Percentiles rank a stretch among this genome's conserved stretches.
Conservation (phyloP, 148 eudicot species). For the Nyssa sinensis region DNA sequence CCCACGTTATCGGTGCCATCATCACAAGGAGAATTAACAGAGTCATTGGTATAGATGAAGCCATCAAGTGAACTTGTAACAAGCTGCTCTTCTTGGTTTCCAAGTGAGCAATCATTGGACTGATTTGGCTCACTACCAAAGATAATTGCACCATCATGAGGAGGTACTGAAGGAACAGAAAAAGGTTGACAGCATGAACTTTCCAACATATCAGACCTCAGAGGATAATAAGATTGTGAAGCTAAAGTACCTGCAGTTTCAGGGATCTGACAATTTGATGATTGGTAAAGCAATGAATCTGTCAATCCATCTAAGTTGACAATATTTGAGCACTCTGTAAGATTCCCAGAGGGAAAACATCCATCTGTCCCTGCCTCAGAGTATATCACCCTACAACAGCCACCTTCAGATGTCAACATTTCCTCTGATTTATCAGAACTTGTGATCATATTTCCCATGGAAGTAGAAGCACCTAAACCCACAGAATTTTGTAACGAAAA, state of each 20-base stretch:
- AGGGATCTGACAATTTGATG: constrained; percentile 42
- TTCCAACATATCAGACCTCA: constrained; percentile 30
- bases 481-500: constrained; percentile 28
- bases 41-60: constrained; percentile 24
- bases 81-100: constrained; percentile 35
- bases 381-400: constrained; percentile 26
- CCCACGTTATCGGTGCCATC: constrained; percentile 25
- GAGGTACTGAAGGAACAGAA: constrained; percentile 32
- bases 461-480: constrained; percentile 21
- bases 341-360: constrained; percentile 22
- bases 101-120: constrained; percentile 31
- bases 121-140: constrained; percentile 27
- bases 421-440: constrained; percentile 27
- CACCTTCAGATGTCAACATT: constrained; percentile 29
- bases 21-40: constrained; percentile 24
- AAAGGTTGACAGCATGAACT: constrained; percentile 35
- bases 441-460: constrained; percentile 20
- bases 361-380: constrained; percentile 26
- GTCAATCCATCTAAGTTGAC: constrained; percentile 32
- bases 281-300: constrained; percentile 35
- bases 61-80: constrained; percentile 33
- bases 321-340: constrained; percentile 24
- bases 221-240: constrained; percentile 34
- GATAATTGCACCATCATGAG: constrained; percentile 26
- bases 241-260: constrained; percentile 31